Percentiles rank a stretch among this genome's conserved stretches.
These are phyloP conservation scores for Pisolithus tinctorius DNA, from an alignment of 768 basidiomycete genomes.

Conservation along the genomic window DNA sequence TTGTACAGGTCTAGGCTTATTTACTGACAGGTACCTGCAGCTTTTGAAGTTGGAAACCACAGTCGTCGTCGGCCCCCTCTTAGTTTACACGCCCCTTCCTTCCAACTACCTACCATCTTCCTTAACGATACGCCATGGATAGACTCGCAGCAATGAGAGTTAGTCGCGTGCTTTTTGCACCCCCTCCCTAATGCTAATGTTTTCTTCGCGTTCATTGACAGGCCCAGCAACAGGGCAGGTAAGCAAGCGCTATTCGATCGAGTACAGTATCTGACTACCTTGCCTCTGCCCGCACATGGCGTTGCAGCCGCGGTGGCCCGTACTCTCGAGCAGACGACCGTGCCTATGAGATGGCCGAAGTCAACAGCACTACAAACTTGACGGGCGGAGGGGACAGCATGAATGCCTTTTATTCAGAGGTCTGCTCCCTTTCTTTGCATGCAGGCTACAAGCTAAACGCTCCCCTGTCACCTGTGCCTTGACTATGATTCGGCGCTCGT, in stretches of 20 bases:
- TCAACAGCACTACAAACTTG: constrained; percentile 50
- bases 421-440: constrained; percentile 23
- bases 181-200: constrained; percentile 3
- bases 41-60: too few relatives aligned
- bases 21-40: too few relatives aligned
- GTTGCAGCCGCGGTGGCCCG: constrained; percentile 45
- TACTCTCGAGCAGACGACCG: constrained; percentile 57
- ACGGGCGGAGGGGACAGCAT: constrained; percentile 45
- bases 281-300: constrained; percentile 18
- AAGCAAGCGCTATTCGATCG: constrained; percentile 23
- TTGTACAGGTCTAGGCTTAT: too few relatives aligned
- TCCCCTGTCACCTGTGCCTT: background rate
- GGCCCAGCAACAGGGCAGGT: constrained; percentile 65
- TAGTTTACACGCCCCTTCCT: constrained; percentile 2
- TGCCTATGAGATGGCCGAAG: constrained; percentile 67
- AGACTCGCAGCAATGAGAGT: constrained; percentile 86
- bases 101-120: constrained; percentile 24
- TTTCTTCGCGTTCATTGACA: constrained; percentile 17
- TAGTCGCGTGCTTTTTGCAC: constrained; percentile 14
- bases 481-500: background rate
- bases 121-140: constrained; percentile 66
- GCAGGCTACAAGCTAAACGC: background rate
- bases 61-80: background rate
- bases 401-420: constrained; percentile 71
- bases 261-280: constrained; percentile 2